phyloP scores from a whole-genome alignment of 164 flowering plant species.

The Chloranthus sessilifolius region DNA sequence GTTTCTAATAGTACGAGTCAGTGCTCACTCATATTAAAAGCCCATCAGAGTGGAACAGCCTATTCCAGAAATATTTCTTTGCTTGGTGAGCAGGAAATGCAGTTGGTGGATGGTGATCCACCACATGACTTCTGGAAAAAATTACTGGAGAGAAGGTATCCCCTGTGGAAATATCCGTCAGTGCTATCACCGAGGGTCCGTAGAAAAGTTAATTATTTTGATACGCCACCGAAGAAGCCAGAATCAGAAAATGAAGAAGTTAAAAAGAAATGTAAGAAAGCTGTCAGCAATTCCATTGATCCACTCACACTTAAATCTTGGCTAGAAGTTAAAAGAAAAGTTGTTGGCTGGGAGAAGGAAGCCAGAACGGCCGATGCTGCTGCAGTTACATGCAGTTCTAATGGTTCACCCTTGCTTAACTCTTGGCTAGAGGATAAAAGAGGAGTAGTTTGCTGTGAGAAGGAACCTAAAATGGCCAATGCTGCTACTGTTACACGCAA shows the following conservation, averaged over 20 bases:
- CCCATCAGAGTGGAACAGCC: constrained; percentile 32
- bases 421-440: constrained; percentile 24
- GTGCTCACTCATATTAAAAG: constrained; percentile 33
- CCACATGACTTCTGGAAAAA: constrained; percentile 70
- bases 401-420: constrained; percentile 8
- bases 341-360: constrained; percentile 23
- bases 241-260: constrained; percentile 32
- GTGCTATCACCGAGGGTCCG: constrained; percentile 43
- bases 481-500: not conserved
- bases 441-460: constrained; percentile 17
- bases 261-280: constrained; percentile 55
- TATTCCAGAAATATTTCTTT: constrained; percentile 29
- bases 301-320: constrained; percentile 17
- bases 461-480: constrained; percentile 26
- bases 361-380: constrained; percentile 18
- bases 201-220: constrained; percentile 47
- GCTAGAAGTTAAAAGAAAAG: constrained; percentile 24
- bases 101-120: constrained; percentile 26
- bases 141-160: constrained; percentile 50
- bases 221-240: constrained; percentile 12
- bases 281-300: constrained; percentile 17
- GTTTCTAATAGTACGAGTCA: constrained; percentile 12
- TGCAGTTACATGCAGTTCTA: not conserved
- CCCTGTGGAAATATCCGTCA: constrained; percentile 57
- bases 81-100: constrained; percentile 47